phyloP scores from a whole-genome alignment of 1,284 basidiomycete genomes.

The Cutaneotrichosporon sp. region DNA sequence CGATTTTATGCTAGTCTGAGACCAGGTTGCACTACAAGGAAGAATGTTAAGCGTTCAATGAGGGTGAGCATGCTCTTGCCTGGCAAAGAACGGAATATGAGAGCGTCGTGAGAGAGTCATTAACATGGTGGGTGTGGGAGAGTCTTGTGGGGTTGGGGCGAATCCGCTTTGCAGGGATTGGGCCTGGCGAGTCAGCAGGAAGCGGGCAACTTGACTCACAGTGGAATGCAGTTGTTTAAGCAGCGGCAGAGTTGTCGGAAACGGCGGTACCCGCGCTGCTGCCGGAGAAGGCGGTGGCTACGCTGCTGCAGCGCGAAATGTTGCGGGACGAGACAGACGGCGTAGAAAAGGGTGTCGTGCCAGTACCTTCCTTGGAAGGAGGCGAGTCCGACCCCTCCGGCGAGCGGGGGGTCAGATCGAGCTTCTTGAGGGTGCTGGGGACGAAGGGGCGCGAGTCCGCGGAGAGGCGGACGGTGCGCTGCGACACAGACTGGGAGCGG shows the following conservation, averaged over 20 bases:
- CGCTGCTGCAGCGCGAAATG: neutral
- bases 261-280: neutral
- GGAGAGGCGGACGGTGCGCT: slow-evolving; percentile 21
- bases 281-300: neutral
- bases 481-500: neutral
- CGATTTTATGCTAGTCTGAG: neutral
- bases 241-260: neutral
- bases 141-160: neutral
- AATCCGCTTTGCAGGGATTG: neutral
- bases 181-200: neutral
- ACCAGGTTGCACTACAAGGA: slow-evolving; percentile 5
- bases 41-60: slow-evolving; percentile 1
- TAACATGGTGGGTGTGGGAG: neutral
- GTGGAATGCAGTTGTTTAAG: neutral
- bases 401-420: neutral
- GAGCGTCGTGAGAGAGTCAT: neutral
- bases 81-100: neutral
- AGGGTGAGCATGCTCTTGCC: slow-evolving; percentile 1
- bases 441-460: slow-evolving; percentile 33
- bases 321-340: neutral
- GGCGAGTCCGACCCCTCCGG: neutral
- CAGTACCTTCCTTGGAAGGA: neutral
- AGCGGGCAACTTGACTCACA: neutral
- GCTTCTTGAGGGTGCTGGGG: slow-evolving; percentile 17
- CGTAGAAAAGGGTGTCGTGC: neutral